A percentile compares a stretch with the other conserved stretches of the same genome.
Conservation (phyloP, 2,329 filamentous ascomycete species). For the Chaetomium sp. region DNA sequence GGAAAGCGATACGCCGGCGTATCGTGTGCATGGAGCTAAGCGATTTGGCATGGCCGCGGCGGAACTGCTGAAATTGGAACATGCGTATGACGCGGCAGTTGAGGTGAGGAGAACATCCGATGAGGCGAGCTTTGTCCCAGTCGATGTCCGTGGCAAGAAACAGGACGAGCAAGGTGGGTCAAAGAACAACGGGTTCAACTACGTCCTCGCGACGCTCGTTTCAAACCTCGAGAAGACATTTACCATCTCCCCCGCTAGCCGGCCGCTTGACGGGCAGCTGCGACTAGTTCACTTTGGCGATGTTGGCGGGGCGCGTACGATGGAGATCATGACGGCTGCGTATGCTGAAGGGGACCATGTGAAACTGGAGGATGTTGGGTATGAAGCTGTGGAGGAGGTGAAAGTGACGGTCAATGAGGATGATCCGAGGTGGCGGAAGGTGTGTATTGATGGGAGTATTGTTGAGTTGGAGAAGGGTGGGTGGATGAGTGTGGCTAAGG, state of each 20-base stretch:
- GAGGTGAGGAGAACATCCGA: conserved; percentile 22
- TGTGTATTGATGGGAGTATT: conserved; percentile 90
- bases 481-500: conserved; percentile 58
- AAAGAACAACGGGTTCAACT: conserved; percentile 50
- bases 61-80: conserved; percentile 56
- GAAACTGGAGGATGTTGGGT: conserved; percentile 52
- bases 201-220: conserved; percentile 69
- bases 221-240: conserved; percentile 79
- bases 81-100: conserved; percentile 44
- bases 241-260: conserved; percentile 67
- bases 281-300: conserved; percentile 70
- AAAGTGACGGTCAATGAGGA: conserved; percentile 60
- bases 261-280: conserved; percentile 64
- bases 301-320: conserved; percentile 56
- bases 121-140: too few species aligned
- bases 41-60: conserved; percentile 81
- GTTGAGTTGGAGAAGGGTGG: conserved; percentile 62
- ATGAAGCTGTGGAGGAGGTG: conserved; percentile 63
- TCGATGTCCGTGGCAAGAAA: too few species aligned
- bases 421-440: conserved; percentile 69
- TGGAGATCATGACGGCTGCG: conserved; percentile 68
- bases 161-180: background rate
- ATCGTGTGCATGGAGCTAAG: conserved; percentile 67
- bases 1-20: conserved; percentile 79
- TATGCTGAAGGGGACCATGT: conserved; percentile 54